These are phyloP conservation scores for Hypoxylon sp. DNA, from an alignment of 2,329 filamentous ascomycete species.

Conservation along the genomic window DNA sequence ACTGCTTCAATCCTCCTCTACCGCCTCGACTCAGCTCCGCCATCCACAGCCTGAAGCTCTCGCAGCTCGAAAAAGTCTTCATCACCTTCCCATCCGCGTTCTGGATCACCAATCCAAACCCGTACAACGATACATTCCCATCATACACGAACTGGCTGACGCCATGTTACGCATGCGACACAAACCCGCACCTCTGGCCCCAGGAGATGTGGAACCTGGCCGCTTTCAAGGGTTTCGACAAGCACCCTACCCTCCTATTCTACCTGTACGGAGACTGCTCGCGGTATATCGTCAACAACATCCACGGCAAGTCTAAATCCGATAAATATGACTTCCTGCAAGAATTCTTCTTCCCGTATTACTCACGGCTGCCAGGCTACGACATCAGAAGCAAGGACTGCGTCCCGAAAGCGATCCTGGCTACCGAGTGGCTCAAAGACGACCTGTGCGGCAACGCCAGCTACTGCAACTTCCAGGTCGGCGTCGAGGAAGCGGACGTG, in stretches of 20 bases:
- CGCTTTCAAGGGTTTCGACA: slow-evolving; percentile 38
- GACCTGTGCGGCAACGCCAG: slow-evolving; percentile 76
- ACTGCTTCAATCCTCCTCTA: slow-evolving; percentile 61
- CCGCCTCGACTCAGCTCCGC: slow-evolving; percentile 59
- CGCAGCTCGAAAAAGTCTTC: slow-evolving; percentile 51
- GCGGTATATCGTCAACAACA: slow-evolving; percentile 42
- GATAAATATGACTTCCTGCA: slow-evolving; percentile 50
- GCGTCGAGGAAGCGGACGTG: slow-evolving; percentile 67
- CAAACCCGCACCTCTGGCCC: slow-evolving; percentile 43
- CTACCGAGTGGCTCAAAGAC: slow-evolving; percentile 76
- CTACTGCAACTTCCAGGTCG: slow-evolving; percentile 76
- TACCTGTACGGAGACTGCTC: slow-evolving; percentile 48
- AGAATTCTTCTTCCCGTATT: slow-evolving; percentile 74
- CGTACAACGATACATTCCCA: slow-evolving; percentile 32
- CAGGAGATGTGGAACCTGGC: slow-evolving; percentile 48
- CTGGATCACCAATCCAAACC: slow-evolving; percentile 39
- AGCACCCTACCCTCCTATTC: slow-evolving; percentile 44
- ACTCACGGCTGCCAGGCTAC: slow-evolving; percentile 73
- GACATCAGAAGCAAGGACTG: slow-evolving; percentile 61
- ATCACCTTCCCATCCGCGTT: slow-evolving; percentile 50
- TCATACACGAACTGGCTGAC: slow-evolving; percentile 44
- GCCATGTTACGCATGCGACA: slow-evolving; percentile 40
- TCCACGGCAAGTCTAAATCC: slow-evolving; percentile 33
- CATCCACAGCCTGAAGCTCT: slow-evolving; percentile 56
- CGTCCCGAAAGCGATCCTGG: slow-evolving; percentile 67